Evolutionary conservation across 2,329 filamentous ascomycete species (phyloP).

Genomic region (Fusarium begoniae): DNA sequence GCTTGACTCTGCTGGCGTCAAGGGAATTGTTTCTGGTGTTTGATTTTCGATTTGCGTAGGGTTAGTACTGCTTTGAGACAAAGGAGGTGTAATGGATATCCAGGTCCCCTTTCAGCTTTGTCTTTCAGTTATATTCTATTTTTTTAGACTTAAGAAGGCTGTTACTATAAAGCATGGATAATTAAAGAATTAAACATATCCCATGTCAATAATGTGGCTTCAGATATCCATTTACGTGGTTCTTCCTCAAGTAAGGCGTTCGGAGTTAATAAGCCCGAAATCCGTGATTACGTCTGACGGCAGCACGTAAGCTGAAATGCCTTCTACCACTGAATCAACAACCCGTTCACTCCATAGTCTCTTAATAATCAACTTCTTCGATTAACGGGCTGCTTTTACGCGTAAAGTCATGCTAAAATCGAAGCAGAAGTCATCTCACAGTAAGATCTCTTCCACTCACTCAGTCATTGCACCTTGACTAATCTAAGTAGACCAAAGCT

Average conservation of each 20-base stretch:
- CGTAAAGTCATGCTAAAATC: background rate
- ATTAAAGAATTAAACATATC: no score
- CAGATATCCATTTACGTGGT: rapidly evolving
- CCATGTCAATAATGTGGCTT: background rate
- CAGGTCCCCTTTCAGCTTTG: background rate
- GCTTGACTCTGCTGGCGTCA: constrained; percentile 1
- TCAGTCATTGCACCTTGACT: background rate
- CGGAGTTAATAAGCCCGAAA: background rate
- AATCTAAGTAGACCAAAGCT: background rate
- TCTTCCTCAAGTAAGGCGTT: background rate
- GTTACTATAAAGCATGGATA: background rate
- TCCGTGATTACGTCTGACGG: background rate
- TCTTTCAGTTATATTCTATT: rapidly evolving
- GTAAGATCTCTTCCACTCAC: background rate
- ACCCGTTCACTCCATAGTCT: rapidly evolving
- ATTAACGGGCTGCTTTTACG: rapidly evolving
- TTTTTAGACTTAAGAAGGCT: rapidly evolving
- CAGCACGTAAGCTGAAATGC: background rate
- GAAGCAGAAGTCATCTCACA: background rate
- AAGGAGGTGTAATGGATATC: background rate
- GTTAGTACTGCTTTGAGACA: no score
- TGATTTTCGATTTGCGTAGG: background rate
- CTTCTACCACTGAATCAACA: no score
- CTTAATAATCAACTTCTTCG: rapidly evolving
- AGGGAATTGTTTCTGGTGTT: constrained; percentile 4